Conservation (phyloP, 2,329 filamentous ascomycete species). For the Hypomyces perniciosus region DNA sequence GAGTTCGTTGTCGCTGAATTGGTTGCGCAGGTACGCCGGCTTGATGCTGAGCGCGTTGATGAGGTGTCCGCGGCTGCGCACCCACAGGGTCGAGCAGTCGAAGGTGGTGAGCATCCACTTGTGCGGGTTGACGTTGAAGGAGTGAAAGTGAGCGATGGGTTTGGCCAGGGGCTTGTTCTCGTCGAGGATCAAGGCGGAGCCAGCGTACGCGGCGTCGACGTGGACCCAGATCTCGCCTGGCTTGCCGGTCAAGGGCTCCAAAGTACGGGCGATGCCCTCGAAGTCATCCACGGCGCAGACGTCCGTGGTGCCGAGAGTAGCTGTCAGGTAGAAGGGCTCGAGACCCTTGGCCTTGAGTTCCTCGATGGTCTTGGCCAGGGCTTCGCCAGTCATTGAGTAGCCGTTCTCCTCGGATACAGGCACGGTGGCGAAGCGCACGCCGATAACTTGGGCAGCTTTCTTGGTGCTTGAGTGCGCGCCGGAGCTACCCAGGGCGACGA, state of each 20-base stretch:
- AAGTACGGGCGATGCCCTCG: constrained; percentile 52
- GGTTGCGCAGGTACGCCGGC: constrained; percentile 75
- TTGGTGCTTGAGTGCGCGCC: constrained; percentile 78
- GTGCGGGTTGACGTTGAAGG: constrained; percentile 93
- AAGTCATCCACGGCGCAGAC: constrained; percentile 87
- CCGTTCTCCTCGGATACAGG: constrained; percentile 55
- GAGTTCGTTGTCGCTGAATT: constrained; percentile 70
- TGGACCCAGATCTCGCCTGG: constrained; percentile 74
- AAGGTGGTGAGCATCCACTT: constrained; percentile 97
- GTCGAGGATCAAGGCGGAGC: constrained; percentile 73
- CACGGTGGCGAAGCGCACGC: constrained; percentile 72
- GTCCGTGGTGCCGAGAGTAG: constrained; percentile 79
- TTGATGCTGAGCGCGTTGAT: constrained; percentile 73
- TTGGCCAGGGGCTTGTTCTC: constrained; percentile 67
- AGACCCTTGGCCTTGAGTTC: constrained; percentile 63
- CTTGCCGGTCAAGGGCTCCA: constrained; percentile 27
- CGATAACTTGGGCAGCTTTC: constrained; percentile 81
- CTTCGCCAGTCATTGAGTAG: constrained; percentile 63
- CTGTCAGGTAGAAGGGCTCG: constrained; percentile 80
- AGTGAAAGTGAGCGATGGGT: constrained; percentile 65
- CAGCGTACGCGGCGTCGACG: constrained; percentile 89
- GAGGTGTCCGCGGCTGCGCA: constrained; percentile 69
- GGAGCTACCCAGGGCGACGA: constrained; percentile 76
- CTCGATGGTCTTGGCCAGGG: constrained; percentile 56
- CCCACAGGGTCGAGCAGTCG: constrained; percentile 74